Evolutionary conservation across 345 rosid genomes (phyloP), one percentile per base, ranked within the genome.

Genomic region (Pistacia atlantica): DNA sequence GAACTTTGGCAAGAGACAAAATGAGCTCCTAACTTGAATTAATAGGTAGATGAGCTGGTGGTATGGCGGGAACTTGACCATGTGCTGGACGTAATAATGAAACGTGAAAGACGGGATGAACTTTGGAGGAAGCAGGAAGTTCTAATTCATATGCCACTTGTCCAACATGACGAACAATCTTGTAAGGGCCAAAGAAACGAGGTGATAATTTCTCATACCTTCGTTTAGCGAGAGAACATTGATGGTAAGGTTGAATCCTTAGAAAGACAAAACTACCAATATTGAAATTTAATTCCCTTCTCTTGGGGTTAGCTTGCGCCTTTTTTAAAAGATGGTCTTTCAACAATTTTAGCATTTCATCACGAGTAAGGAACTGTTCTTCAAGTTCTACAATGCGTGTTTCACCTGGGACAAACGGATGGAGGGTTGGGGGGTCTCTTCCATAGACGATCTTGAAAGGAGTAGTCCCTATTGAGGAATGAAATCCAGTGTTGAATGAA

Each of bases 21-120:
- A 20, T 18, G 35, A 61, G 9, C 8, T 28, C 65, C 28, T 2
- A 61, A 61, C 20, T n/a, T 4, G 28, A 61, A 61, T n/a, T 61
- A n/a, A n/a, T 61, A 31, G 65, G 28, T 18, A 61, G 33, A 25
- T 9, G 49, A 5, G 49, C 10, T 25, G 8, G 28, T 61, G 65
- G 65, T 7, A 1, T 4, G 13, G 28, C 35, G 11, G 28, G 65
- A n/a, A 25, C 18, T 3, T 61, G 65, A n/a, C 65, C 65, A 0
- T 3, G 18, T 4, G 35, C 65, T 3, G 8, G 65, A 13, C 65
- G 31, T n/a, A 69, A 59, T 0, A 46, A 12, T 17, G 73, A 69
- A 12, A 49, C 73, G 20, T 69, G 73, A 11, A 69, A 69, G 14
- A 49, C 14, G 10, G 51, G 64, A 18, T 71, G 64, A 9, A 71